Evolutionary conservation across 306 rosid genomes (phyloP).

Genomic region (Canavalia ensiformis): DNA sequence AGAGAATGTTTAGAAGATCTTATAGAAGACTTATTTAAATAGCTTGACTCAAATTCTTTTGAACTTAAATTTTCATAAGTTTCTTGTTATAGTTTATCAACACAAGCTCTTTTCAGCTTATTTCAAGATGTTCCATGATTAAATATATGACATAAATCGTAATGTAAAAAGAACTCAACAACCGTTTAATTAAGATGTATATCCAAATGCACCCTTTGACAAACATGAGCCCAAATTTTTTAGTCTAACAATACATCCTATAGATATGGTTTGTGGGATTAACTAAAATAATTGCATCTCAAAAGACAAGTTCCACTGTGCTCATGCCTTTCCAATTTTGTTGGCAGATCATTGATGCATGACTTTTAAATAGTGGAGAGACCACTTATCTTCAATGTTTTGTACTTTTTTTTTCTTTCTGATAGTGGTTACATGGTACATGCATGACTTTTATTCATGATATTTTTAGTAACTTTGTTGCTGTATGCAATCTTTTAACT

Average conservation of each 20-base stretch:
- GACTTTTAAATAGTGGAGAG: conserved; percentile 9
- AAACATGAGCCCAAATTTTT: not conserved
- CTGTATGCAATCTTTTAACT: conserved; percentile 9
- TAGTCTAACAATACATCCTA: not conserved
- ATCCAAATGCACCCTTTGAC: not conserved
- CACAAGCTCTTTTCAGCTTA: too few species aligned
- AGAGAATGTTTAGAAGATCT: too few species aligned
- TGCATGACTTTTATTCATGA: not conserved
- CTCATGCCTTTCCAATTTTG: conserved; percentile 14
- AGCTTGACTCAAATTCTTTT: too few species aligned
- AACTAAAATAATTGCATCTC: conserved; percentile 5
- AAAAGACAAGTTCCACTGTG: conserved; percentile 1
- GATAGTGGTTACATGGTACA: not conserved
- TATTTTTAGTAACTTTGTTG: not conserved
- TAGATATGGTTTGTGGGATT: not conserved
- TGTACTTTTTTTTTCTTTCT: not conserved
- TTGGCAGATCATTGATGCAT: not conserved
- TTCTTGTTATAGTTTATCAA: too few species aligned
- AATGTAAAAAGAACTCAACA: too few species aligned
- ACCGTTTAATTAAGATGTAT: too few species aligned
- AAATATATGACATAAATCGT: too few species aligned
- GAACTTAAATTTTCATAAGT: too few species aligned
- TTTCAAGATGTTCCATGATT: too few species aligned
- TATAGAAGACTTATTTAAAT: too few species aligned
- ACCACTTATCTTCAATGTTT: conserved; percentile 37